Percentiles rank a stretch among this genome's conserved stretches.
Evolutionary conservation across 2,329 filamentous ascomycete genomes (phyloP).

Genomic region (Exophiala mesophila): DNA sequence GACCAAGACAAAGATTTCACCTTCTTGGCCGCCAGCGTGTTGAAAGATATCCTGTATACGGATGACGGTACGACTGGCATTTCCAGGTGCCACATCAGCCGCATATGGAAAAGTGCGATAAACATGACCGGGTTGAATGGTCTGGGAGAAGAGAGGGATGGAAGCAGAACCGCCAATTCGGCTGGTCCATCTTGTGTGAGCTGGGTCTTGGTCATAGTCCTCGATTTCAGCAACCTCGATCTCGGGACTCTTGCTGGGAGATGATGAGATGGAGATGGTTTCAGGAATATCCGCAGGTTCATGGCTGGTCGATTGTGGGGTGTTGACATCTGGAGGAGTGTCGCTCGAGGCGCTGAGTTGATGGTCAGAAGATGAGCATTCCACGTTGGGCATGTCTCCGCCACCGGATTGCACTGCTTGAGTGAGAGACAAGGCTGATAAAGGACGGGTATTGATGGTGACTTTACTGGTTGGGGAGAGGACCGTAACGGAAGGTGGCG

Average conservation of each 20-base stretch:
- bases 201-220: constrained; percentile 45
- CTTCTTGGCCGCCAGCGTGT: constrained; percentile 15
- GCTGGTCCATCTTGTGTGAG: constrained; percentile 41
- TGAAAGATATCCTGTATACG: constrained; percentile 19
- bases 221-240: constrained; percentile 48
- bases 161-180: constrained; percentile 29
- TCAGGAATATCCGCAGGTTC: constrained; percentile 19
- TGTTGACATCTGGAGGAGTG: constrained; percentile 2
- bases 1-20: constrained; percentile 32
- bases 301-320: neutral
- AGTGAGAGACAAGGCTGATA: constrained; percentile 24
- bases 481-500: constrained; percentile 28
- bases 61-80: constrained; percentile 14
- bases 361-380: constrained; percentile 1
- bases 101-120: constrained; percentile 22
- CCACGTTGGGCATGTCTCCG: constrained; percentile 7
- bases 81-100: constrained; percentile 13
- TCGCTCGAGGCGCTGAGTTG: constrained; percentile 7
- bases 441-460: constrained; percentile 41
- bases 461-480: constrained; percentile 41
- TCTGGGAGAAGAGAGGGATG: neutral
- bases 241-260: constrained; percentile 41
- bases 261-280: constrained; percentile 40
- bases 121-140: constrained; percentile 15
- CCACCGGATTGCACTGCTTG: constrained; percentile 5